Percentiles rank a stretch among this genome's conserved stretches.
Evolutionary conservation across 2,329 filamentous ascomycete genomes (phyloP).

Genomic region (Didymella glomerata): DNA sequence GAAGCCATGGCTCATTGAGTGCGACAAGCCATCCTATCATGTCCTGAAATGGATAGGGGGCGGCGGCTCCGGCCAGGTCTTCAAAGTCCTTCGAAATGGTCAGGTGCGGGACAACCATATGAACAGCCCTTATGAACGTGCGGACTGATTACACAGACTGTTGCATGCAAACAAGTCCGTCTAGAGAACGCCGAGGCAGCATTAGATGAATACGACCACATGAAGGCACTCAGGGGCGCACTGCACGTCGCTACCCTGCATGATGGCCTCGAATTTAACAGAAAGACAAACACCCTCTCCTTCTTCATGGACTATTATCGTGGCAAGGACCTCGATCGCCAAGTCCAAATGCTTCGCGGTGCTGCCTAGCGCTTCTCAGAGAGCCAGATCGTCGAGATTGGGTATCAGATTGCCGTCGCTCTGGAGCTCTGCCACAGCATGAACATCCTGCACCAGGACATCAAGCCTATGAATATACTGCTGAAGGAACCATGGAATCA

Average conservation of each 20-base stretch:
- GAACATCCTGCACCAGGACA: conserved; percentile 6
- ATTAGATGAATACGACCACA: conserved; percentile 5
- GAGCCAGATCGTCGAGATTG: not conserved
- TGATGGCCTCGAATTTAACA: conserved; percentile 1
- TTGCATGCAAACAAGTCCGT: conserved; percentile 2
- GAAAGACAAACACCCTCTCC: not conserved
- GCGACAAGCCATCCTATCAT: conserved; percentile 3
- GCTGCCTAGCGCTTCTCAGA: not conserved
- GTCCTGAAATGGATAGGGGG: conserved; percentile 8
- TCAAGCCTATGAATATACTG: not conserved
- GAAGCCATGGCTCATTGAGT: not conserved
- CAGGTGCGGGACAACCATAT: not conserved
- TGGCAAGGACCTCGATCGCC: not conserved
- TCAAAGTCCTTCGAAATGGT: not conserved
- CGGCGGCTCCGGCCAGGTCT: conserved; percentile 6
- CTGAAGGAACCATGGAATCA: not conserved
- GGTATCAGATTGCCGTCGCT: conserved; percentile 1
- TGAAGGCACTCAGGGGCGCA: conserved; percentile 6
- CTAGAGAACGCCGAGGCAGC: not conserved
- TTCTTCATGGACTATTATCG: conserved; percentile 5
- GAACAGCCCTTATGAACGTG: not conserved
- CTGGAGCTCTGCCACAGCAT: not conserved
- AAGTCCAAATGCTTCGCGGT: conserved; percentile 3
- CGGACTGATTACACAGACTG: not conserved
- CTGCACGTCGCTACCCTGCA: not conserved